Conservation (phyloP, 202 grass and related monocot genomes). For the Panicum virgatum region DNA sequence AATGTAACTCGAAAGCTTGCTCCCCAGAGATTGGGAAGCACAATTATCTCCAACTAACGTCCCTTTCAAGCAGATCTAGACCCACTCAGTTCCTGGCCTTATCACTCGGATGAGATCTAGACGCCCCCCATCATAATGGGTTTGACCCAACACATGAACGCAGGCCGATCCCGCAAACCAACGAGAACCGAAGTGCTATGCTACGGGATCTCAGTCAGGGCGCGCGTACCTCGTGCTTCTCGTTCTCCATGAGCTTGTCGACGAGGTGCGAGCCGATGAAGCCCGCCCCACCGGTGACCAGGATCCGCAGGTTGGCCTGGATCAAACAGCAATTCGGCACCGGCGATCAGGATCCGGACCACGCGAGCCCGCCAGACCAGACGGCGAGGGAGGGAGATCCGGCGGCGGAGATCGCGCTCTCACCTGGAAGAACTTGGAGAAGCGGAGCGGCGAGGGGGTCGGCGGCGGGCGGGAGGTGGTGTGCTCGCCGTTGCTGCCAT, state of each 20-base stretch:
- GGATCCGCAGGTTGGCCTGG: conserved; percentile 92
- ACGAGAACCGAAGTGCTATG: not conserved
- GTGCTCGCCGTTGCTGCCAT: conserved; percentile 65
- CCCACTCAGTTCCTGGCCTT: not conserved
- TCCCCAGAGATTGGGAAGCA: conserved; percentile 25
- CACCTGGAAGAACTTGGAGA: conserved; percentile 99
- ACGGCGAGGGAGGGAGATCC: conserved; percentile 14
- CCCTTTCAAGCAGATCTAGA: conserved; percentile 43
- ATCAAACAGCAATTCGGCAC: not conserved
- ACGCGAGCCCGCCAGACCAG: not conserved
- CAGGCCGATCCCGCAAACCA: not conserved
- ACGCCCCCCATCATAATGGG: not conserved
- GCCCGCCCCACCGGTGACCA: conserved; percentile 96
- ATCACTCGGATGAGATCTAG: conserved; percentile 42
- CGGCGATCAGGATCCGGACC: not conserved
- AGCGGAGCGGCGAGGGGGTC: conserved; percentile 87
- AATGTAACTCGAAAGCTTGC: conserved; percentile 26
- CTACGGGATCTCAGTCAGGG: conserved; percentile 7
- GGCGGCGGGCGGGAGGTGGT: conserved; percentile 79
- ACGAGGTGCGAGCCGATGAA: conserved; percentile 99
- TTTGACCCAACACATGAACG: conserved; percentile 7
- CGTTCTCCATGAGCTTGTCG: conserved; percentile 99
- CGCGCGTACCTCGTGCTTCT: conserved; percentile 90
- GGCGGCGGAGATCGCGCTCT: not conserved
- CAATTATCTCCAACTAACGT: conserved; percentile 26